Evolutionary conservation across 805 yeast genomes (phyloP).

Genomic region (Candida nemodendra): DNA sequence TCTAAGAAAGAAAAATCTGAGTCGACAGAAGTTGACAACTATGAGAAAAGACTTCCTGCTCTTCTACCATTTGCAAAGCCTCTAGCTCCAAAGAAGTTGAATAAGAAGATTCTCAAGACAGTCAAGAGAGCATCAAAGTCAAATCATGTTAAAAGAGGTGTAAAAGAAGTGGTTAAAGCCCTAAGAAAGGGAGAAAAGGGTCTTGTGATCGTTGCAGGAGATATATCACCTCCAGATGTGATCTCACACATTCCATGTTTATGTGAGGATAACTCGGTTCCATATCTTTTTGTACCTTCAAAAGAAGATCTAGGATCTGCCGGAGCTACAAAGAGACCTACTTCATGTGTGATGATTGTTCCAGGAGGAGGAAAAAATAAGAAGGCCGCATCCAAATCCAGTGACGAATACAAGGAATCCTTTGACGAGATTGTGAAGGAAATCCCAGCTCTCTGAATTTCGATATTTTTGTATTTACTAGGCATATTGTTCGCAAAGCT

Average conservation of each 20-base stretch:
- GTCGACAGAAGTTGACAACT: constrained; percentile 63
- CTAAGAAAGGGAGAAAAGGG: constrained; percentile 98
- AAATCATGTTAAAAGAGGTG: constrained; percentile 98
- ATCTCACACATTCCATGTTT: constrained; percentile 96
- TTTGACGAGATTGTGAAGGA: constrained; percentile 95
- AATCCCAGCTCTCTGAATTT: constrained; percentile 48
- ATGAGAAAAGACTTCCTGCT: constrained; percentile 88
- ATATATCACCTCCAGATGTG: constrained; percentile 95
- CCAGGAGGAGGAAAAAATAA: constrained; percentile 94
- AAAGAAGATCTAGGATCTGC: constrained; percentile 98
- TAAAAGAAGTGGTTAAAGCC: constrained; percentile 97
- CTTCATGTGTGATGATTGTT: constrained; percentile 94
- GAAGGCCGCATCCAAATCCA: constrained; percentile 69
- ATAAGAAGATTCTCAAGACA: constrained; percentile 91
- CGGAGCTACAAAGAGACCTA: constrained; percentile 98
- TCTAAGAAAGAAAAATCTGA: constrained; percentile 45
- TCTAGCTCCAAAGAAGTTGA: constrained; percentile 90
- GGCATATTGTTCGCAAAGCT: neutral
- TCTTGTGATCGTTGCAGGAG: constrained; percentile 94
- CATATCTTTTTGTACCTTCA: constrained; percentile 91
- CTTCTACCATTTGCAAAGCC: constrained; percentile 91
- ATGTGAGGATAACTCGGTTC: constrained; percentile 92
- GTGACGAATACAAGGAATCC: constrained; percentile 84
- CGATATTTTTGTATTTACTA: neutral
- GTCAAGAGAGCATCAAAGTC: constrained; percentile 98